Conservation (phyloP, 1,139 yeast genomes). For the Sugiyamaella pinicola region DNA sequence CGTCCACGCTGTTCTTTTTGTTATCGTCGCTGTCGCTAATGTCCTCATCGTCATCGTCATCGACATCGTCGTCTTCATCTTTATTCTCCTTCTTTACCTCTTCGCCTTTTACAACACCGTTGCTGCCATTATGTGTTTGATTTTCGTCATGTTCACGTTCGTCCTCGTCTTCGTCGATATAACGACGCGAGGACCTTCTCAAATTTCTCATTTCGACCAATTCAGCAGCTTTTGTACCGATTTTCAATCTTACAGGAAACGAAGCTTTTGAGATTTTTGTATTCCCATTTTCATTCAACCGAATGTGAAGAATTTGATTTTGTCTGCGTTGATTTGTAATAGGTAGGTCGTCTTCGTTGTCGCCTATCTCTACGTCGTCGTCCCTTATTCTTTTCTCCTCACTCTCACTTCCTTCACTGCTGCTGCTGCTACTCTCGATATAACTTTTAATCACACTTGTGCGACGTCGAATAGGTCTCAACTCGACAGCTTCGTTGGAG, state of each 20-base stretch:
- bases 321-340: neutral
- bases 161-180: constrained; percentile 14
- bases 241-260: constrained; percentile 30
- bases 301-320: neutral
- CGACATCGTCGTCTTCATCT: too few relatives aligned
- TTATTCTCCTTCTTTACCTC: constrained; percentile 19
- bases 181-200: constrained; percentile 11
- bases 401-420: constrained; percentile 2
- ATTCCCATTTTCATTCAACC: neutral
- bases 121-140: constrained; percentile 23
- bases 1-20: constrained; percentile 10
- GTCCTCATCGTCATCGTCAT: constrained; percentile 19
- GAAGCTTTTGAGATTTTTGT: constrained; percentile 7
- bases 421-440: constrained; percentile 15
- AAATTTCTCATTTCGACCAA: constrained; percentile 20
- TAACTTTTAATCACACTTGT: constrained; percentile 23
- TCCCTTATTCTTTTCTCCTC: too few relatives aligned
- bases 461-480: constrained; percentile 5
- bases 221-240: constrained; percentile 29
- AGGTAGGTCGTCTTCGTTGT: constrained; percentile 2
- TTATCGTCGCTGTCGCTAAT: constrained; percentile 16
- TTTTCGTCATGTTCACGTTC: constrained; percentile 21
- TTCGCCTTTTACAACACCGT: constrained; percentile 26
- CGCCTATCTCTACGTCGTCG: too few relatives aligned
- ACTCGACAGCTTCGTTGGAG: constrained; percentile 2